Base-by-base conservation (phyloP, 2,329 filamentous ascomycete species). In the Fonsecaea monophora region DNA sequence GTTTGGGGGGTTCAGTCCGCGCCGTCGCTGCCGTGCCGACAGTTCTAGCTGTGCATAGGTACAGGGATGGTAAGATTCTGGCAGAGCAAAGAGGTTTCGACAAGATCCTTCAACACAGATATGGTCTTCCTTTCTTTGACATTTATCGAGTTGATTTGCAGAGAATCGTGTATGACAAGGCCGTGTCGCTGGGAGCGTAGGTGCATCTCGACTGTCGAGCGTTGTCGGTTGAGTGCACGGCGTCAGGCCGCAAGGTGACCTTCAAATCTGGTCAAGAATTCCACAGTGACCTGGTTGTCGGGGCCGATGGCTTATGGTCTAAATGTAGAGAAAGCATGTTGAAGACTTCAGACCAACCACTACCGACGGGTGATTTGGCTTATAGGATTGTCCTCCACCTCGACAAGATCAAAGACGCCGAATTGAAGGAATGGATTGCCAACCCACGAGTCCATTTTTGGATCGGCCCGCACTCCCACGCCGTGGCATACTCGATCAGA, bases 291-390 rank as follows among this genome's bases (percentile, higher is more conserved):
- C 70, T 84, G 1, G 71, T 85, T 3, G 75, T 85, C 53, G 82
- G 81, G 7, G 79, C 82, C 7, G 83, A 85, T 71, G 83, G 83
- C 0, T 77, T 84, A 48, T 83, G 81, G 75, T 81, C 78, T 7
- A 69, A 73, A 57, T 79, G 79, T 56, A 79, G 84, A 7, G 78
- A 82, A 60, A 73, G 77, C 9, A 75, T 87, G n/a, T 71, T 85
- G 12, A 79, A 78, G 2, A 74, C 75, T 15, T 70, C 76, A 0
- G 79, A 83, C 69, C 80, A 81, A 0, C 83, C 85, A 1, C 73
- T 80, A 13, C 79, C 82, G 58, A 87, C 85, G 0, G 86, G 86
- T 0, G 85, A 87, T 72, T 73, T 87, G 35, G 85, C 85, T 2
- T 87, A 86, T 73, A 81, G 86, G 6, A 79, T 87, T 50, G 75